A percentile compares a stretch with the other conserved stretches of the same genome.
Conservation (phyloP, 768 basidiomycete species). For the Amanita brunnescens region DNA sequence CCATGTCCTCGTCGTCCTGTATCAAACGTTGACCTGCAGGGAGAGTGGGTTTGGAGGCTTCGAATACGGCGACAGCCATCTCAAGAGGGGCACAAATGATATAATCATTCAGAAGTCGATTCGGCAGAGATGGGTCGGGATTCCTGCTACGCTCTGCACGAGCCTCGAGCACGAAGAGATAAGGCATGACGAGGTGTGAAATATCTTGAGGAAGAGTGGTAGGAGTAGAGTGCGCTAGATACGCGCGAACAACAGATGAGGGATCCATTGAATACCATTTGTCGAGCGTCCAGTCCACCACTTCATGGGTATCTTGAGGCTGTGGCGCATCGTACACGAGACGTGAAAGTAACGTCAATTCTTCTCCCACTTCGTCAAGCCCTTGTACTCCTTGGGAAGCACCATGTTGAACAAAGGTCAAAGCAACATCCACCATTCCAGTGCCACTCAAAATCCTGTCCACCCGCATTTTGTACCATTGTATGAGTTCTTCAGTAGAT, state of each 20-base stretch:
- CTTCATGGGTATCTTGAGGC: conserved; percentile 22
- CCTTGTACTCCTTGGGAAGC: conserved; percentile 70
- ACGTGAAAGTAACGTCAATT: conserved; percentile 77
- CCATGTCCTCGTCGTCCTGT: conserved; percentile 75
- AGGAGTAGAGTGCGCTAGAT: conserved; percentile 65
- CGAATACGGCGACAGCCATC: conserved; percentile 69
- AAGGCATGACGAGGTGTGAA: conserved; percentile 75
- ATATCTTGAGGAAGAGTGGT: conserved; percentile 61
- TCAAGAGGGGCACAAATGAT: conserved; percentile 61
- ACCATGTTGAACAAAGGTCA: conserved; percentile 77
- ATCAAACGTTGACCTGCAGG: conserved; percentile 64
- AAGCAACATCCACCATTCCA: conserved; percentile 72
- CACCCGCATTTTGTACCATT: conserved; percentile 72
- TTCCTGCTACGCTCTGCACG: conserved; percentile 73
- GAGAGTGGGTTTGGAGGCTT: conserved; percentile 86
- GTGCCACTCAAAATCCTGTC: conserved; percentile 50
- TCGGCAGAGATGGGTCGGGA: conserved; percentile 60
- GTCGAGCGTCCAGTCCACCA: conserved; percentile 67
- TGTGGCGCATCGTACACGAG: conserved; percentile 77
- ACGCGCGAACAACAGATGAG: conserved; percentile 58
- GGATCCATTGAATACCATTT: conserved; percentile 68
- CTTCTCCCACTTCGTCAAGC: conserved; percentile 85
- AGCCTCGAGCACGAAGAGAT: conserved; percentile 86
- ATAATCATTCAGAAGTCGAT: conserved; percentile 61
- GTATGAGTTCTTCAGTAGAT: conserved; percentile 41